phyloP scores from a whole-genome alignment of 2,329 filamentous ascomycete genomes.

The Neonectria sp. region DNA sequence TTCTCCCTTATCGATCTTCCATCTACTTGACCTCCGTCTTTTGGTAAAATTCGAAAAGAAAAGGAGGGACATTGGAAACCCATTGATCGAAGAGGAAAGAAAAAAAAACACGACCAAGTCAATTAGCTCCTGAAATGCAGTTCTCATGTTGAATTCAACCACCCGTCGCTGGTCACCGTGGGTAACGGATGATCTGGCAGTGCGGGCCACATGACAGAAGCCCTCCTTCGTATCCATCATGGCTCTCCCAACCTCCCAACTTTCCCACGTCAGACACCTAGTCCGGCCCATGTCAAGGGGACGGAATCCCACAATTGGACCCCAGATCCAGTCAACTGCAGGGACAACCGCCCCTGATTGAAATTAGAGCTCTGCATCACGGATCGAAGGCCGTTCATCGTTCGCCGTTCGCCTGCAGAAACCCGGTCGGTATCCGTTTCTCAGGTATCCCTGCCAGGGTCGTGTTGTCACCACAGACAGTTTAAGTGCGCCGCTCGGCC shows the following conservation, averaged over 20 bases:
- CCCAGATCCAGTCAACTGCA: constrained; percentile 20
- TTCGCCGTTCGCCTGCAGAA: constrained; percentile 23
- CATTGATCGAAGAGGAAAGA: background rate
- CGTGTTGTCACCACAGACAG: background rate
- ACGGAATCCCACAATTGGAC: constrained; percentile 34
- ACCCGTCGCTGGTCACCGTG: background rate
- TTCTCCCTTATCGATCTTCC: background rate
- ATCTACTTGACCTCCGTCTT: background rate
- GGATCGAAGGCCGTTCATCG: constrained; percentile 6
- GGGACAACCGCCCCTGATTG: constrained; percentile 28
- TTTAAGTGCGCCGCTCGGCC: background rate
- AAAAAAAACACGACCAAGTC: background rate
- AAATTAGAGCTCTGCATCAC: constrained; percentile 24
- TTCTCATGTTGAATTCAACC: background rate
- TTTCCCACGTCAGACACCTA: constrained; percentile 36
- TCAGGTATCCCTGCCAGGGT: constrained; percentile 5
- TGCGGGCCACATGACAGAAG: background rate
- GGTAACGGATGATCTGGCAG: background rate
- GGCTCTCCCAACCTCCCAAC: constrained; percentile 42
- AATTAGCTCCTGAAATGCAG: background rate
- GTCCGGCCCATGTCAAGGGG: constrained; percentile 17
- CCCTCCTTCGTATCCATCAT: background rate
- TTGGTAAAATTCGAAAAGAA: background rate
- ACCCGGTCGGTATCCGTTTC: background rate
- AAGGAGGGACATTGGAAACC: background rate